A percentile compares a stretch with the other conserved stretches of the same genome.
These are phyloP conservation scores for Cercospora citrullina DNA, from an alignment of 2,329 filamentous ascomycete species.

Conservation along the genomic window DNA sequence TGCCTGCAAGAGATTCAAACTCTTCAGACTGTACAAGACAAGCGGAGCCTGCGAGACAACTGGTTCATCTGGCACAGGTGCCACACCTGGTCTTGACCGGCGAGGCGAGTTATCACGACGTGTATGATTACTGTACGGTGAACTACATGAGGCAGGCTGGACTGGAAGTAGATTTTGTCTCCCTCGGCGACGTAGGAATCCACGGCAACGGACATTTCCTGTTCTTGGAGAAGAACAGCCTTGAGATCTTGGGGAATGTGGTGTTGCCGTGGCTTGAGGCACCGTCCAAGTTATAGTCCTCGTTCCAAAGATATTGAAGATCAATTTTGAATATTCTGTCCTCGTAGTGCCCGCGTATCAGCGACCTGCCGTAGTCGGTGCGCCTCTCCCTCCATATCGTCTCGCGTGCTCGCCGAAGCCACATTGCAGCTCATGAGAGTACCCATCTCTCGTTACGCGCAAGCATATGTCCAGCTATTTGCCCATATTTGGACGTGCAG, in stretches of 20 bases:
- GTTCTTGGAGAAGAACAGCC: conserved; percentile 56
- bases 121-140: conserved; percentile 58
- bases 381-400: neutral
- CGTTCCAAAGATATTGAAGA: neutral
- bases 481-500: neutral
- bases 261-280: conserved; percentile 23
- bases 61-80: conserved; percentile 52
- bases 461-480: neutral
- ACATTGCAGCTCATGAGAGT: neutral
- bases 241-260: conserved; percentile 45
- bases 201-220: conserved; percentile 59
- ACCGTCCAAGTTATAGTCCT: neutral
- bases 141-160: conserved; percentile 56
- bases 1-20: conserved; percentile 32
- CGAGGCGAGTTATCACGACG: conserved; percentile 56
- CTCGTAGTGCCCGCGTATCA: neutral
- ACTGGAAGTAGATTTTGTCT: conserved; percentile 46
- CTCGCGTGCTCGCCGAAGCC: neutral
- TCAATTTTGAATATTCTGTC: neutral
- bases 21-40: conserved; percentile 45
- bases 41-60: conserved; percentile 42
- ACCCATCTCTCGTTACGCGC: neutral
- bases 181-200: conserved; percentile 48
- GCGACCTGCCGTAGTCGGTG: neutral
- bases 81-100: conserved; percentile 54